Evolutionary conservation across 2,329 filamentous ascomycete species (phyloP).

Genomic region (Penicillium brevicompactum): DNA sequence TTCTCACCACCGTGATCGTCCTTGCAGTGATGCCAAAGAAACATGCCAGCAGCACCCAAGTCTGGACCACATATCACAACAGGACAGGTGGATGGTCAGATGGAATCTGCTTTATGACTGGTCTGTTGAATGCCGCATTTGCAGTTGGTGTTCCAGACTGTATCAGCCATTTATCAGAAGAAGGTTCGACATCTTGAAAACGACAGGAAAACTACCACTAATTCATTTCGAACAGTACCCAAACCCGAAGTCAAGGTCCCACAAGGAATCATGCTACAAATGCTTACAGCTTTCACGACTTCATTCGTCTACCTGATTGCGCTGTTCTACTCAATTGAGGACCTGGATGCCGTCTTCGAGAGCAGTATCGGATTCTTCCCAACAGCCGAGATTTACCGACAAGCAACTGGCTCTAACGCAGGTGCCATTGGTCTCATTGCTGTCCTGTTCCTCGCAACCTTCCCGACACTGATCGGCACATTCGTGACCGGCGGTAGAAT

Average conservation of each 20-base stretch:
- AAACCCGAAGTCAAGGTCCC: slow-evolving; percentile 41
- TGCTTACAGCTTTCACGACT: slow-evolving; percentile 44
- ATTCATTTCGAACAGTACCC: slow-evolving; percentile 18
- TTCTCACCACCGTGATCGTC: slow-evolving; percentile 52
- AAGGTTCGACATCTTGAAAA: slow-evolving; percentile 32
- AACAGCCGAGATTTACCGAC: slow-evolving; percentile 66
- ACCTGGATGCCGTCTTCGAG: slow-evolving; percentile 56
- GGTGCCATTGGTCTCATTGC: slow-evolving; percentile 57
- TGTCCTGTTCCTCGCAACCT: slow-evolving; percentile 57
- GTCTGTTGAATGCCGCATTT: slow-evolving; percentile 67
- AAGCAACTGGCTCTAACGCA: slow-evolving; percentile 55
- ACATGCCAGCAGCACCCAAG: slow-evolving; percentile 28
- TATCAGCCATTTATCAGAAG: slow-evolving; percentile 63
- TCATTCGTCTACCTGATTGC: slow-evolving; percentile 54
- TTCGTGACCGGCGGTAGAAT: slow-evolving; percentile 61
- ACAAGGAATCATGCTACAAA: slow-evolving; percentile 50
- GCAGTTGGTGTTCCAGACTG: slow-evolving; percentile 67
- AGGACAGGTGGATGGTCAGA: slow-evolving; percentile 35
- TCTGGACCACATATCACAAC: slow-evolving; percentile 34
- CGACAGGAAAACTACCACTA: background rate
- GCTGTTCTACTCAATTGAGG: slow-evolving; percentile 33
- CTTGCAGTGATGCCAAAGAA: slow-evolving; percentile 50
- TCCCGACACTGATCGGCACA: slow-evolving; percentile 55
- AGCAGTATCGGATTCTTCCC: slow-evolving; percentile 55
- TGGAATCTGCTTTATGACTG: slow-evolving; percentile 54